Conservation (phyloP, 2,329 filamentous ascomycete species). For the Fusarium ramigenum region DNA sequence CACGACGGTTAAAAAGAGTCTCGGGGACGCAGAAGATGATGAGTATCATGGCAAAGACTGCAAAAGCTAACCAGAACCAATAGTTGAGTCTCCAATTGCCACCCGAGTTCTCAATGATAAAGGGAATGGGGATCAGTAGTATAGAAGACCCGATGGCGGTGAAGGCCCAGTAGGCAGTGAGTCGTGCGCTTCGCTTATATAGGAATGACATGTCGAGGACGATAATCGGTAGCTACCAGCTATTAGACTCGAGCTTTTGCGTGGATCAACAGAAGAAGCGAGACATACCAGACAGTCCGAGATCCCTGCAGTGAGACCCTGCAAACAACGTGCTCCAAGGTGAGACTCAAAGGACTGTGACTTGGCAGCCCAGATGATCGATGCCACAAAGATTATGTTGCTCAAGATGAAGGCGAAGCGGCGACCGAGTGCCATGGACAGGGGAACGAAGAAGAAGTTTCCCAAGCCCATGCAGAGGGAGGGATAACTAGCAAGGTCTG, state of each 20-base stretch:
- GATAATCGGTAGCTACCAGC: not conserved
- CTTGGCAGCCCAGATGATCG: not conserved
- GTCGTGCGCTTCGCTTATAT: not conserved
- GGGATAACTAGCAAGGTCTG: not conserved
- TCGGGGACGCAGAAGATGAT: not conserved
- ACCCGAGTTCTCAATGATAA: not conserved
- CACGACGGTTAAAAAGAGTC: not conserved
- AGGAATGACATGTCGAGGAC: not conserved
- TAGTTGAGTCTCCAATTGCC: not conserved
- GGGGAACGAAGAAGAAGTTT: not conserved
- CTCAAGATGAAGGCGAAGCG: not conserved
- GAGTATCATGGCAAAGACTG: not conserved
- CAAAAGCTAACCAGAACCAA: not conserved
- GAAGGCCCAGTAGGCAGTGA: not conserved
- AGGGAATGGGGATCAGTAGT: fast-evolving
- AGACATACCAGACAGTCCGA: not conserved
- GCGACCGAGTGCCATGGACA: not conserved
- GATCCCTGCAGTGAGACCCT: not conserved
- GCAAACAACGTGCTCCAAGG: not conserved
- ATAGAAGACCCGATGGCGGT: not conserved
- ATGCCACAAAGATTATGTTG: not conserved
- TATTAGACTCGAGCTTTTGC: fast-evolving
- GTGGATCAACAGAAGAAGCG: not conserved
- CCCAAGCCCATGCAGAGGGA: not conserved
- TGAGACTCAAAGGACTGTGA: not conserved